A percentile compares a stretch with the other conserved stretches of the same genome.
These are phyloP conservation scores for Hypoxylon sp. DNA, from an alignment of 2,329 filamentous ascomycete genomes.

Conservation along the genomic window DNA sequence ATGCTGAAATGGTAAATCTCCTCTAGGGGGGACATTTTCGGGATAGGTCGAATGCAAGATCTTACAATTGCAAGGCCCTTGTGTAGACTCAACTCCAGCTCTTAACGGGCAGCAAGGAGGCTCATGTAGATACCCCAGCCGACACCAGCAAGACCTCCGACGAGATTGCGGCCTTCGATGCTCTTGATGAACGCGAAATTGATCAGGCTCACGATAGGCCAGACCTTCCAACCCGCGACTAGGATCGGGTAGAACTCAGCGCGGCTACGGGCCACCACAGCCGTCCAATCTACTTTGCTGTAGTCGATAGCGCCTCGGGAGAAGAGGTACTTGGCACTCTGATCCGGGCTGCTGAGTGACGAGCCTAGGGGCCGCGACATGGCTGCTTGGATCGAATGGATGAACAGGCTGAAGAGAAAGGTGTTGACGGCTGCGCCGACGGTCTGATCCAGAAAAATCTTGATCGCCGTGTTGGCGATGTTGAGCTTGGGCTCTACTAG, in stretches of 20 bases:
- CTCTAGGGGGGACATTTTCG: neutral
- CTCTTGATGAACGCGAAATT: constrained; percentile 79
- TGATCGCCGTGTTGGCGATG: constrained; percentile 75
- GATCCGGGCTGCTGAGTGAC: constrained; percentile 56
- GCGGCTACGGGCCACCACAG: constrained; percentile 61
- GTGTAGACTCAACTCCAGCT: neutral
- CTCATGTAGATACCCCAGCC: constrained; percentile 84
- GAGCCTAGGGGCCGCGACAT: constrained; percentile 57
- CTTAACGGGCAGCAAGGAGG: constrained; percentile 65
- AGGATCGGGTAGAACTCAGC: constrained; percentile 76
- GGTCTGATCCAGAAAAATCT: constrained; percentile 79
- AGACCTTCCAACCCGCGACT: constrained; percentile 78
- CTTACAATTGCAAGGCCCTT: neutral
- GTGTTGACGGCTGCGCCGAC: constrained; percentile 76
- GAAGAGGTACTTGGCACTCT: constrained; percentile 52
- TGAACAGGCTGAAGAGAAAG: constrained; percentile 66
- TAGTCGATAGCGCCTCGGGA: constrained; percentile 61
- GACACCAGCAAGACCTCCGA: constrained; percentile 80
- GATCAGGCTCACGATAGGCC: constrained; percentile 78
- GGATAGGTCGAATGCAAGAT: neutral
- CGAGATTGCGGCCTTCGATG: constrained; percentile 78
- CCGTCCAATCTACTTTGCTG: constrained; percentile 60
- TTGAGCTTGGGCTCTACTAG: constrained; percentile 69
- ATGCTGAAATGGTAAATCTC: too few species aligned
- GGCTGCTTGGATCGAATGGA: constrained; percentile 68